Evolutionary conservation across 768 basidiomycete species (phyloP), one percentile per base, ranked within the genome.

Genomic region (Pholiota microspora): DNA sequence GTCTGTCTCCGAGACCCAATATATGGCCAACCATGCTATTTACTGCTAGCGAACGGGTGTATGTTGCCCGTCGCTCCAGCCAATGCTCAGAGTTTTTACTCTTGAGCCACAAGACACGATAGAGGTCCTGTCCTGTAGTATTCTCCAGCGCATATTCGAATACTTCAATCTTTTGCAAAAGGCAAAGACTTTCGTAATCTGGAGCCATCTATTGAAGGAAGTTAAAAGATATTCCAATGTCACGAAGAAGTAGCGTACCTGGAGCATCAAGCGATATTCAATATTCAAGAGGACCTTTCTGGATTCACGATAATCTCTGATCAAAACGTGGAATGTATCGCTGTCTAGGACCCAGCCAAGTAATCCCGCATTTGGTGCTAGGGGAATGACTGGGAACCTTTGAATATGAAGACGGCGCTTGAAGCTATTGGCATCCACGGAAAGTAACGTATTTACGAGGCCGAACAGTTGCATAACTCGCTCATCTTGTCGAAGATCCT

Each of bases 11-110:
- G 9, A 99, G 76, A 34, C 96, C 96, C 49, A 98, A 79, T 56
- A 99, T 98, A 71, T 99, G 94, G 7, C 97, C 97, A 58, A 97
- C 94, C 95, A 98, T 98, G 67, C 93, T 96, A 69, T 92, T 98
- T 53, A 97, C 91, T 4, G 93, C 96, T 25, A 99, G 83, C 15
- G 94, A 96, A 29, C 96, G 84, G 2, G 95, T 98, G 68, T 98
- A 98, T 0, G 92, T 95, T 15, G 94, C 92, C 44, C 97, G 85
- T 18, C 97, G 84, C 66, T 98, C 97, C 25, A 99, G 75, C 97
- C 97, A 99, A 62, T 97, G 93, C 63, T 98, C 97, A 1, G 97
- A 99, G 67, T 92, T 95, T 57, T 79, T 70, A 66, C 92, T 94
- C 77, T 95, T 97, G 59, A 99, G 78, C 97, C 97, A 99, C 12